A percentile compares a stretch with the other conserved stretches of the same genome.
Evolutionary conservation across 1,284 basidiomycete genomes (phyloP).

Genomic region (Mrakiaceae sp.): DNA sequence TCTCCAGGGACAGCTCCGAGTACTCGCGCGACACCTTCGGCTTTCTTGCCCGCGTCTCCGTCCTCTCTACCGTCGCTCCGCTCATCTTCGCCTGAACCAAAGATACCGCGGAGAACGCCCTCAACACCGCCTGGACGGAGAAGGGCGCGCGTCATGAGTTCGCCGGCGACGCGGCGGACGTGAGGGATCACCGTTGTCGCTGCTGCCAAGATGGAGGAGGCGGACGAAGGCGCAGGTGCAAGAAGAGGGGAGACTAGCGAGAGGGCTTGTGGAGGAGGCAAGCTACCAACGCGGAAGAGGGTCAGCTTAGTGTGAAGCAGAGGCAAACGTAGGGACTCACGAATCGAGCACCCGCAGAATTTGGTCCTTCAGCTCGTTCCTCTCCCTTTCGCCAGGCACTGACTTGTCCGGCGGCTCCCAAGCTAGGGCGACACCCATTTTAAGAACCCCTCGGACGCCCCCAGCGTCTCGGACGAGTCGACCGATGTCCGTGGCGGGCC

Average conservation of each 20-base stretch:
- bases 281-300: background rate
- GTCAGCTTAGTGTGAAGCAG: no score
- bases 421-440: conserved; percentile 3
- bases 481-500: conserved; percentile 5
- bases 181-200: background rate
- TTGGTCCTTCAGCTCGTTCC: background rate
- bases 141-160: conserved; percentile 6
- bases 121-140: conserved; percentile 11
- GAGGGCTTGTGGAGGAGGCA: background rate
- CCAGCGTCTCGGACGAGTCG: conserved; percentile 9
- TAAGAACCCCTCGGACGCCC: background rate
- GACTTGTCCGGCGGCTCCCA: background rate
- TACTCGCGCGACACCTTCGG: no score
- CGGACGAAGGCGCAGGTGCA: background rate
- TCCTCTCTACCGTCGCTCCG: no score
- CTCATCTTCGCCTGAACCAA: no score
- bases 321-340: background rate
- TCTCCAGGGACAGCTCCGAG: no score
- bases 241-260: conserved; percentile 8
- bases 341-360: conserved; percentile 1
- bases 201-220: no score
- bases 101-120: conserved; percentile 2
- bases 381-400: no score
- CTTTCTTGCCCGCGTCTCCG: no score
- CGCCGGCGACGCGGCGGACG: background rate